Percentiles rank a stretch among this genome's conserved stretches.
Evolutionary conservation across 495 filamentous ascomycete species (phyloP).

Genomic region (Penicillium egyptiacum): DNA sequence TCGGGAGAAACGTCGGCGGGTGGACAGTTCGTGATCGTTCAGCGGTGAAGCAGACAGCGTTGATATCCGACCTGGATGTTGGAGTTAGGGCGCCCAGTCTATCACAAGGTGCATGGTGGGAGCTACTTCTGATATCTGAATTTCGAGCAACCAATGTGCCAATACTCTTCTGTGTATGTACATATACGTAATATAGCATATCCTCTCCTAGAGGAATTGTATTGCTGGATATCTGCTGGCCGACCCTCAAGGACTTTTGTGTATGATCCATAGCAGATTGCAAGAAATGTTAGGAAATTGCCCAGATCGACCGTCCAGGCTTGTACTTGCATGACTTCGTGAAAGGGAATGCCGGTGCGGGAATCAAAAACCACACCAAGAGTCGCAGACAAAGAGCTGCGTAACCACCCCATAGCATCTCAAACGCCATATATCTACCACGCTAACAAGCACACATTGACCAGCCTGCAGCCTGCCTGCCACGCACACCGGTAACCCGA

Average conservation of each 20-base stretch:
- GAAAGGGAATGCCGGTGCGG: background rate
- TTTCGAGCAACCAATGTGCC: background rate
- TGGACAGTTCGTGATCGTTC: constrained; percentile 46
- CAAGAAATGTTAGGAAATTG: background rate
- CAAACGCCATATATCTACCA: constrained; percentile 5
- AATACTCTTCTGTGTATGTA: constrained; percentile 1
- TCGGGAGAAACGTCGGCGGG: constrained; percentile 67
- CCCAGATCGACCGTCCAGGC: background rate
- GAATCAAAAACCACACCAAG: background rate
- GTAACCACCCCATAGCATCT: background rate
- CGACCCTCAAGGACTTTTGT: constrained; percentile 11
- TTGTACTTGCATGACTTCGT: constrained; percentile 10
- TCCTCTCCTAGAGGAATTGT: constrained; percentile 16
- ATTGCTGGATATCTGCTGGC: constrained; percentile 8
- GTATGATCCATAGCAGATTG: constrained; percentile 9
- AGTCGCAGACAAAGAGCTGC: background rate
- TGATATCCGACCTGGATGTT: constrained; percentile 13
- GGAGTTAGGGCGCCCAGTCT: constrained; percentile 29
- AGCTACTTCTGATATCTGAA: constrained; percentile 1
- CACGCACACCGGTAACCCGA: background rate
- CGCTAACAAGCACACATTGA: background rate
- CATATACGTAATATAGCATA: constrained; percentile 8
- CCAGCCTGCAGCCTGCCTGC: background rate
- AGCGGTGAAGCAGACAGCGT: background rate
- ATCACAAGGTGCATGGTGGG: constrained; percentile 19